These are phyloP conservation scores for Bryoerythrophyllum caledonicum DNA, from an alignment of 225 moss, liverwort and hornwort species.

Conservation along the genomic window DNA sequence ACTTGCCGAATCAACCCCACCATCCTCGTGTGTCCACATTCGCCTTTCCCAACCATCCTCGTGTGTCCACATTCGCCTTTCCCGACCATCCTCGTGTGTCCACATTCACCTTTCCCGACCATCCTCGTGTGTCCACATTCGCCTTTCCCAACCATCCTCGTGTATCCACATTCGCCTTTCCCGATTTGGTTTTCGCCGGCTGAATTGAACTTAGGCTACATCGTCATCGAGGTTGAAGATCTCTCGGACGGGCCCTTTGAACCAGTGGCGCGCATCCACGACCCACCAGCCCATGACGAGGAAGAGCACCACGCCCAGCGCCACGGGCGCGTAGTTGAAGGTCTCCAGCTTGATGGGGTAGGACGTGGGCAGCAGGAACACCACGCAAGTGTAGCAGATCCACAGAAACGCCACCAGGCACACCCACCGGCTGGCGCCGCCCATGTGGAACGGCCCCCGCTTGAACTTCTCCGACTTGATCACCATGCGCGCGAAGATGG, in stretches of 20 bases:
- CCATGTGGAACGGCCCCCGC: slow-evolving; percentile 19
- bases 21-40: too few relatives aligned
- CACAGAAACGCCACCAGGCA: slow-evolving; percentile 19
- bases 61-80: too few relatives aligned
- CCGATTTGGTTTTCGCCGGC: too few relatives aligned
- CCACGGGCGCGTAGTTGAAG: slow-evolving; percentile 17
- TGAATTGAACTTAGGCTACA: not conserved
- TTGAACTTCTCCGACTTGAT: slow-evolving; percentile 15
- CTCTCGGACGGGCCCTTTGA: slow-evolving; percentile 19
- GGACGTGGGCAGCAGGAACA: slow-evolving; percentile 8
- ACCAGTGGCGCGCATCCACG: slow-evolving; percentile 21
- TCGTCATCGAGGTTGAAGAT: slow-evolving; percentile 6
- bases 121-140: too few relatives aligned
- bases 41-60: too few relatives aligned
- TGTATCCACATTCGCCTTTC: too few relatives aligned
- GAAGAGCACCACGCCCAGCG: not conserved
- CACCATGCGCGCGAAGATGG: slow-evolving; percentile 22
- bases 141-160: too few relatives aligned
- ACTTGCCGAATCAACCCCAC: too few relatives aligned
- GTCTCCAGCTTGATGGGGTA: slow-evolving; percentile 20
- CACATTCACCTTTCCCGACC: too few relatives aligned
- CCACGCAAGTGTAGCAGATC: slow-evolving; percentile 23
- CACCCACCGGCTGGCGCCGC: slow-evolving; percentile 20
- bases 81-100: too few relatives aligned
- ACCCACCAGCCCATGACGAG: slow-evolving; percentile 25